Evolutionary conservation across 2,329 filamentous ascomycete genomes (phyloP), one percentile per base, ranked within the genome.

Genomic region (Neofusicoccum cordaticola): DNA sequence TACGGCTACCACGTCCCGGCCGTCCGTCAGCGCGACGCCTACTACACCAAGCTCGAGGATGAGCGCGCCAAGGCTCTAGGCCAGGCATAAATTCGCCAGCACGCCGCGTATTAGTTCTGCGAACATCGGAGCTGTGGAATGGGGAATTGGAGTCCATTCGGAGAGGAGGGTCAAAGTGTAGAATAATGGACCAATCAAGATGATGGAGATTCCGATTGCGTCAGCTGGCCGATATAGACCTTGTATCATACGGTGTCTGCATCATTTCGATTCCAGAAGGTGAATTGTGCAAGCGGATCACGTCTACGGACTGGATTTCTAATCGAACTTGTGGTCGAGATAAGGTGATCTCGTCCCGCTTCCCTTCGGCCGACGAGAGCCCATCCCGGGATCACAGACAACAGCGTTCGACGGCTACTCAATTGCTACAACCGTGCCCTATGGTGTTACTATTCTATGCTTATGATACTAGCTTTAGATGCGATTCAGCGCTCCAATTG

Each of bases 1-100:
- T 89, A 89, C 80, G 86, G 86, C 73, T 88, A 84, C 80, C 86
- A 89, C 80, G 82, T 89, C 64, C 86, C 86, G 73, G 80, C 84
- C 69, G 85, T 88, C 74, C 85, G 85, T 75, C 83, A 82, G 75
- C 85, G 86, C 75, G 86, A 89, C 77, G 73, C 80, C 72, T 87
- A 83, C 81, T 89, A 89, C 81, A 79, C 83, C 74, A 86, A 84
- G 77, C 80, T 89, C 67, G 86, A 89, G 78, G 82, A 86, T 71
- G 80, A 88, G 79, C 82, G 86, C 69, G 85, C 85, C 53, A 70
- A 74, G 64, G 77, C 79, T 62, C 72, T 82, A 27, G 79, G 80
- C 67, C 75, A 80, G 63, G 27, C 47, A 53, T 56, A 39, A 66
- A 72, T 68, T 71, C 73, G 68, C 6, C 27, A 31, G 27, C 27